Percentiles rank a stretch among this genome's conserved stretches.
Conservation (phyloP, 768 basidiomycete genomes). For the Flagelloscypha sp. region DNA sequence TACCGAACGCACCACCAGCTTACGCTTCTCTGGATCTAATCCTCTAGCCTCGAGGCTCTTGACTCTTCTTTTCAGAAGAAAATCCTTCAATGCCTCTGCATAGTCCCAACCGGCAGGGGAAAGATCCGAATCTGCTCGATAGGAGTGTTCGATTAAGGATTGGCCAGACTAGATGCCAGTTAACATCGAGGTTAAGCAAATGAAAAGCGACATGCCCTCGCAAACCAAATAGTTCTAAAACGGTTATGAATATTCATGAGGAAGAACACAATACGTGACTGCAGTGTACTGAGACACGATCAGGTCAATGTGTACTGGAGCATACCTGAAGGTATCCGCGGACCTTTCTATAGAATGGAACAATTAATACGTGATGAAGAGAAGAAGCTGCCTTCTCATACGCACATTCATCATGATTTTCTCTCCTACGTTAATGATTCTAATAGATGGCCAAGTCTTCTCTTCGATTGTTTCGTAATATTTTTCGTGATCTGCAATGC, state of each 20-base stretch:
- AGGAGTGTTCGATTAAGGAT: conserved; percentile 96
- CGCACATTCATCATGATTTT: conserved; percentile 90
- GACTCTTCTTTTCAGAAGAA: conserved; percentile 76
- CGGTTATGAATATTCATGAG: conserved; percentile 98
- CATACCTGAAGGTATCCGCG: conserved; percentile 80
- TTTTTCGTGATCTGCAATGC: conserved; percentile 80
- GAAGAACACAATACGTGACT: conserved; percentile 97
- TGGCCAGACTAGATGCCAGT: conserved; percentile 71
- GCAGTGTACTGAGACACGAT: conserved; percentile 10
- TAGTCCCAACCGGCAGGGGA: conserved; percentile 96
- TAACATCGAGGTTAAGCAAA: conserved; percentile 1
- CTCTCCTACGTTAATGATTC: conserved; percentile 93
- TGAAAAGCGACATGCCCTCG: conserved; percentile 51
- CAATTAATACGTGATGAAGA: background rate
- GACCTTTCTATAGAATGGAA: conserved; percentile 64
- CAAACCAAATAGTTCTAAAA: conserved; percentile 92
- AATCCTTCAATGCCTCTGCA: conserved; percentile 80
- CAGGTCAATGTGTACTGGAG: background rate
- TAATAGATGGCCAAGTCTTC: conserved; percentile 86
- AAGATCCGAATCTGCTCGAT: conserved; percentile 96
- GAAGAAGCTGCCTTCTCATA: conserved; percentile 4
- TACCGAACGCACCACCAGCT: conserved; percentile 49
- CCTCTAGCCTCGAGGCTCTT: conserved; percentile 70
- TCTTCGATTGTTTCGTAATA: conserved; percentile 91
- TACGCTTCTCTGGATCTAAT: conserved; percentile 48